Evolutionary conservation across 768 basidiomycete species (phyloP).

Genomic region (Mycena latifolia): DNA sequence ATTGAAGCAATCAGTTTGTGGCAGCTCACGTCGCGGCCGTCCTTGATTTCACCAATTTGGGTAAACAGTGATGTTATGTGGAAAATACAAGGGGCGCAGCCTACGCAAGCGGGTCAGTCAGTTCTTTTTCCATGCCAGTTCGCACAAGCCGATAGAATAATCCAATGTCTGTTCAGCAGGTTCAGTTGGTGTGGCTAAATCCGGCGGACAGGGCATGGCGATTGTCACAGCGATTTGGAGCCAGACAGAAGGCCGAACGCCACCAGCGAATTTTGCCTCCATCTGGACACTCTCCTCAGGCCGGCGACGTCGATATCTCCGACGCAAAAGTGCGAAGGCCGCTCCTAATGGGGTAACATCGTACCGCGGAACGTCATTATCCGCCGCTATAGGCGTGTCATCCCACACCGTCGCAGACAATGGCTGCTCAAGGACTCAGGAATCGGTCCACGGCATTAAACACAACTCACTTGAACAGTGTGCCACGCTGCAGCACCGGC

Average conservation of each 20-base stretch:
- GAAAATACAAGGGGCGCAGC: too few species aligned
- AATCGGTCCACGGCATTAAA: background rate
- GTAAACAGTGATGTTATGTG: background rate
- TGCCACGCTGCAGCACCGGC: constrained; percentile 12
- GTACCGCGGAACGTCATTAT: background rate
- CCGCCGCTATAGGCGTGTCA: constrained; percentile 1
- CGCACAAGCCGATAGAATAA: constrained; percentile 51
- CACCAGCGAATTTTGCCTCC: constrained; percentile 20
- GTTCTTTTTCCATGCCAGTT: constrained; percentile 45
- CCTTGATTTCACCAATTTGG: background rate
- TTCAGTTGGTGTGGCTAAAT: background rate
- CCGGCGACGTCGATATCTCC: constrained; percentile 18
- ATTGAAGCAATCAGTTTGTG: background rate
- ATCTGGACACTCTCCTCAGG: too few species aligned
- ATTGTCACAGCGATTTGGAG: constrained; percentile 56
- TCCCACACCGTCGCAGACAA: constrained; percentile 24
- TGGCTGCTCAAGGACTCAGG: constrained; percentile 7
- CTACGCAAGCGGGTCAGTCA: constrained; percentile 25
- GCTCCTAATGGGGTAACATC: constrained; percentile 1
- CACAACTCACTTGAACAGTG: constrained; percentile 23
- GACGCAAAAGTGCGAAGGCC: constrained; percentile 25
- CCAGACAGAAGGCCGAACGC: constrained; percentile 14
- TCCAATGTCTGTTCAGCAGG: constrained; percentile 29
- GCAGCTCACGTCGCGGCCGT: background rate
- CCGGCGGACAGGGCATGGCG: constrained; percentile 55